Evolutionary conservation across 805 yeast genomes (phyloP).

Genomic region (Saccharomycopsis babjevae): DNA sequence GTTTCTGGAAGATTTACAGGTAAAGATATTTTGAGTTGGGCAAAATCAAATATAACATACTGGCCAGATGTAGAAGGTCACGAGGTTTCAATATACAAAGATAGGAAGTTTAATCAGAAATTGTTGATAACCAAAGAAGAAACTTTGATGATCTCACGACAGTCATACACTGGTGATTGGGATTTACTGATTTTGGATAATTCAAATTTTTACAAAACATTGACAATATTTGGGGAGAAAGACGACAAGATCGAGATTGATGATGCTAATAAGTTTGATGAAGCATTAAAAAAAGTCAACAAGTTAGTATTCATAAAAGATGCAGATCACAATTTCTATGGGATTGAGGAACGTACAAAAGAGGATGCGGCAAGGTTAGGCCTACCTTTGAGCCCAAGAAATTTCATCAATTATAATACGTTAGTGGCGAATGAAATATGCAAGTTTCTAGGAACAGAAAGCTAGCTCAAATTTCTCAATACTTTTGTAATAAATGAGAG

Average conservation of each 20-base stretch:
- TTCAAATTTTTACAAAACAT: conserved; percentile 38
- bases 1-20: conserved; percentile 62
- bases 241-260: conserved; percentile 58
- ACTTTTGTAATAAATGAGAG: too few species aligned
- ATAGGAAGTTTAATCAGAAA: conserved; percentile 35
- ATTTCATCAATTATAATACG: conserved; percentile 48
- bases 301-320: conserved; percentile 44
- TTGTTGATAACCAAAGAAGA: conserved; percentile 41
- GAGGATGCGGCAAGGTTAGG: conserved; percentile 25
- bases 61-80: conserved; percentile 23
- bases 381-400: conserved; percentile 36
- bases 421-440: conserved; percentile 40
- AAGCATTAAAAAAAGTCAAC: conserved; percentile 38
- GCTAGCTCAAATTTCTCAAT: too few species aligned
- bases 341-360: conserved; percentile 31
- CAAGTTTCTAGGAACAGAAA: not conserved
- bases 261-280: conserved; percentile 53
- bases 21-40: conserved; percentile 34
- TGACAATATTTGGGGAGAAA: conserved; percentile 60
- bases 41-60: conserved; percentile 25
- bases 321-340: conserved; percentile 80
- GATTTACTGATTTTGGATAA: conserved; percentile 34
- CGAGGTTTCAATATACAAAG: conserved; percentile 29
- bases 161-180: conserved; percentile 20
- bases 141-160: conserved; percentile 36